Evolutionary conservation across 306 rosid species (phyloP), one percentile per base, ranked within the genome.

Genomic region (Vigna hirtella): DNA sequence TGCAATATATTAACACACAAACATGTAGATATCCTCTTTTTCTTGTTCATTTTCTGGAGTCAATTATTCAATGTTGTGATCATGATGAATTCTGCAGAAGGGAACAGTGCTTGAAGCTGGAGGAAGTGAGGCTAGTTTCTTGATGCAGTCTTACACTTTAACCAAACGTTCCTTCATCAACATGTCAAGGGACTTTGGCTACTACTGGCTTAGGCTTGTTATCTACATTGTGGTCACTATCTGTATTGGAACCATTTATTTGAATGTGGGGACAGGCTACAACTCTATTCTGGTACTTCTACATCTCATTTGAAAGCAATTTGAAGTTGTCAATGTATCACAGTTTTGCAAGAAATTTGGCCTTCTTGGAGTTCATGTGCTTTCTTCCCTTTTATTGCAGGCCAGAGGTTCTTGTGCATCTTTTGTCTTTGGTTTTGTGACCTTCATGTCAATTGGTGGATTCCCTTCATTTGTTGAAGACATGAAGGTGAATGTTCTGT

Each of bases 351-450:
- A 73, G n/a, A 73, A 47, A 28, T 4, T 22, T 53, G 45, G 11
- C 8, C 20, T 30, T 43, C 45, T 5, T 32, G 3, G 24, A 43
- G 0, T 47, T 47, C 34, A 1, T 16, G 26, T 67, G 79, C 42
- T 52, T 20, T 72, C 34, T 66, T 62, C 43, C 7, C 78, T 78
- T 43, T 1, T 77, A 30, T 51, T 55, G 0, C 75, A 95, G 99
- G 99, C 99, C 66, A 93, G 98, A 57, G 98, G 99, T 51, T 95
- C 99, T 15, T 95, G 99, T 88, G 99, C 98, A 56, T 95, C 98
- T 30, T 95, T 95, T 68, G 97, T 95, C 17, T 93, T 95, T 28
- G 99, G 98, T 30, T 95, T 95, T 24, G 98, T 95, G 32, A 95
- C 99, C 0, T 95, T 95, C 87, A 91, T 91, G 98, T 95, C 99